Evolutionary conservation across 2,329 filamentous ascomycete genomes (phyloP).

Genomic region (Keithomyces neogunnii): DNA sequence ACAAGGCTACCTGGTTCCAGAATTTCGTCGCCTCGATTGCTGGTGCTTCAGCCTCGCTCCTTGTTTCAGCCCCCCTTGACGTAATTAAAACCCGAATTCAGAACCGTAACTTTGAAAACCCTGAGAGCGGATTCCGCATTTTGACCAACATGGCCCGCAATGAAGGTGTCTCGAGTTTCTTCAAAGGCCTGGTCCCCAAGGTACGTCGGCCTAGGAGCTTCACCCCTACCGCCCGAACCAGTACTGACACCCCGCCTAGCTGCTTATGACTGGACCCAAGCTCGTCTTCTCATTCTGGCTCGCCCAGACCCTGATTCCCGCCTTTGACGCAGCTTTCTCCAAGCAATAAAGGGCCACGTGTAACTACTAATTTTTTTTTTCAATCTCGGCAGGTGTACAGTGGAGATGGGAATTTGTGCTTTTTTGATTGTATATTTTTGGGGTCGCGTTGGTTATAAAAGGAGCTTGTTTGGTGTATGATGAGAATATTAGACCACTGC

Average conservation of each 20-base stretch:
- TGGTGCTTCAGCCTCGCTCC: slow-evolving; percentile 86
- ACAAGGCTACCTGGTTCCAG: slow-evolving; percentile 86
- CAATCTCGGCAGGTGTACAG: not conserved
- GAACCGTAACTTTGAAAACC: slow-evolving; percentile 98
- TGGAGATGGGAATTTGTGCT: not conserved
- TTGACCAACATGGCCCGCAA: slow-evolving; percentile 87
- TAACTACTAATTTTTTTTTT: not conserved
- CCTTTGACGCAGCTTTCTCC: slow-evolving; percentile 55
- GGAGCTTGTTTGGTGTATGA: not conserved
- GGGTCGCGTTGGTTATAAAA: not conserved
- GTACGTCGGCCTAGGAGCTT: slow-evolving; percentile 24
- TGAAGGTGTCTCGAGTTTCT: slow-evolving; percentile 81
- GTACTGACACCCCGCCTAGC: slow-evolving; percentile 31
- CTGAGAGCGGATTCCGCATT: slow-evolving; percentile 88
- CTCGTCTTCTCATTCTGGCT: slow-evolving; percentile 99
- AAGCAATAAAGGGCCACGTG: not conserved
- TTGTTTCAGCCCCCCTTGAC: slow-evolving; percentile 93
- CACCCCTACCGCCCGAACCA: not conserved
- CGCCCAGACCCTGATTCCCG: slow-evolving; percentile 93
- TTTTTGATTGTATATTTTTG: not conserved
- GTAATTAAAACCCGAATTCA: slow-evolving; percentile 98
- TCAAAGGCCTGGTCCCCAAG: slow-evolving; percentile 96
- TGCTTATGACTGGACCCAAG: slow-evolving; percentile 98
- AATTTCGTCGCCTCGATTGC: slow-evolving; percentile 97
- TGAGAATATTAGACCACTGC: not conserved